Percentiles rank a stretch among this genome's conserved stretches.
Evolutionary conservation across 768 basidiomycete genomes (phyloP).

Genomic region (Gloeostereum incarnatum): DNA sequence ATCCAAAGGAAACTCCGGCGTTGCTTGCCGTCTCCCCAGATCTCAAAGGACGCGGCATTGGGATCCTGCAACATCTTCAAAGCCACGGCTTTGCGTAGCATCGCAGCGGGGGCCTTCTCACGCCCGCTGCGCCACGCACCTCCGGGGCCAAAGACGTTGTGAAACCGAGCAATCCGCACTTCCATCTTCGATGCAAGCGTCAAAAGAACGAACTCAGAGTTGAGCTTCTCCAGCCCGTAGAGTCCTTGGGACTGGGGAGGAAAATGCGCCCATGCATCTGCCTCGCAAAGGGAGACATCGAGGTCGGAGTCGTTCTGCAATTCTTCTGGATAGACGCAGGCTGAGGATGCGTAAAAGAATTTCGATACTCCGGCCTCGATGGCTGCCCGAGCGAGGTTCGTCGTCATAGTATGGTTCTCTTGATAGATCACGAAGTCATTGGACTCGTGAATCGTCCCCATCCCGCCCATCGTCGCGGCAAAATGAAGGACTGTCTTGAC

Average conservation of each 20-base stretch:
- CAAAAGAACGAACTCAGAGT: constrained; percentile 34
- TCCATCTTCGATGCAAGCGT: constrained; percentile 21
- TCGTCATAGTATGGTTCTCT: constrained; percentile 40
- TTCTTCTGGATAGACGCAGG: constrained; percentile 44
- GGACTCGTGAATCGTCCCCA: constrained; percentile 46
- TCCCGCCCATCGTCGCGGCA: constrained; percentile 56
- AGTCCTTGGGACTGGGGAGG: constrained; percentile 41
- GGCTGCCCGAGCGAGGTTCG: constrained; percentile 33
- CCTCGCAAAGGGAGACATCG: constrained; percentile 37
- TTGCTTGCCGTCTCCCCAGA: constrained; percentile 50
- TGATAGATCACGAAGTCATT: constrained; percentile 42
- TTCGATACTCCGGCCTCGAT: constrained; percentile 24
- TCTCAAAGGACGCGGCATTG: constrained; percentile 24
- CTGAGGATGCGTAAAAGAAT: constrained; percentile 50
- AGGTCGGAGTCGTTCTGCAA: constrained; percentile 22
- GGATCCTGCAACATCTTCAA: constrained; percentile 12
- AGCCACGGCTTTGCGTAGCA: constrained; percentile 42
- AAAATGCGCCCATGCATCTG: constrained; percentile 28
- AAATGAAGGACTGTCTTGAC: constrained; percentile 43
- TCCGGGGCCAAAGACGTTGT: constrained; percentile 49
- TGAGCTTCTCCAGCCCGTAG: constrained; percentile 52
- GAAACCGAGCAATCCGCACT: constrained; percentile 43
- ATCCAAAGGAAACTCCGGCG: constrained; percentile 49
- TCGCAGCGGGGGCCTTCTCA: constrained; percentile 50
- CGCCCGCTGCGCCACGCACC: constrained; percentile 44